These are phyloP conservation scores for Lachnellula suecica DNA, from an alignment of 2,329 filamentous ascomycete species.

Conservation along the genomic window DNA sequence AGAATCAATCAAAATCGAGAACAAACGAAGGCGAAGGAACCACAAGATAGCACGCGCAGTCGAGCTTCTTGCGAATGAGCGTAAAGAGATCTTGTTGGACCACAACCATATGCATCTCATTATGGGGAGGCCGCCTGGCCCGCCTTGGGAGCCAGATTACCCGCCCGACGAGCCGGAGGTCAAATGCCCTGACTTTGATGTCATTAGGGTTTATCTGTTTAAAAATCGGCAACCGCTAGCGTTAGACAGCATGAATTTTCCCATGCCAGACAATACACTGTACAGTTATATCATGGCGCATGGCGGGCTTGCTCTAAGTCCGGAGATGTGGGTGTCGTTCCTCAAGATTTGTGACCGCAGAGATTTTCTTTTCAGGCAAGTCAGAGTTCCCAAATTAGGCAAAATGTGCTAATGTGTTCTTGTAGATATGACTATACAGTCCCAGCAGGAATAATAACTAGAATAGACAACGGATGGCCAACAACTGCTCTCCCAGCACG, in stretches of 20 bases:
- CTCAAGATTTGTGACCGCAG: background rate
- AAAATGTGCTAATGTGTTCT: too few species aligned
- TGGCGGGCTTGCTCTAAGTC: background rate
- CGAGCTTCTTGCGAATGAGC: background rate
- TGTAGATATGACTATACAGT: too few species aligned
- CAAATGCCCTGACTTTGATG: slow-evolving; percentile 1
- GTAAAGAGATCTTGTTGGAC: background rate
- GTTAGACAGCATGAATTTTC: slow-evolving; percentile 12
- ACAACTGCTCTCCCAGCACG: background rate
- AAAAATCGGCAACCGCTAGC: slow-evolving; percentile 5
- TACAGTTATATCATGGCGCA: background rate
- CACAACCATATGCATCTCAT: too few species aligned
- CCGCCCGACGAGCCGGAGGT: background rate
- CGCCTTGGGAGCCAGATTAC: background rate
- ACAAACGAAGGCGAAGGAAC: background rate
- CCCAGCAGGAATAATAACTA: background rate
- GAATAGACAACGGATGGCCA: background rate
- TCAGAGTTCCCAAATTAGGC: background rate
- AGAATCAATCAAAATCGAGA: background rate
- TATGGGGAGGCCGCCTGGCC: background rate
- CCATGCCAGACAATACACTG: slow-evolving; percentile 12
- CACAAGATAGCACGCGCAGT: background rate
- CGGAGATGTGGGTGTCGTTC: background rate
- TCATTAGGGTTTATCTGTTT: slow-evolving; percentile 8
- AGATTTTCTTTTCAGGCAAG: background rate